Percentiles rank a stretch among this genome's conserved stretches.
phyloP scores from a whole-genome alignment of 805 yeast genomes.

The Spathaspora arborariae region DNA sequence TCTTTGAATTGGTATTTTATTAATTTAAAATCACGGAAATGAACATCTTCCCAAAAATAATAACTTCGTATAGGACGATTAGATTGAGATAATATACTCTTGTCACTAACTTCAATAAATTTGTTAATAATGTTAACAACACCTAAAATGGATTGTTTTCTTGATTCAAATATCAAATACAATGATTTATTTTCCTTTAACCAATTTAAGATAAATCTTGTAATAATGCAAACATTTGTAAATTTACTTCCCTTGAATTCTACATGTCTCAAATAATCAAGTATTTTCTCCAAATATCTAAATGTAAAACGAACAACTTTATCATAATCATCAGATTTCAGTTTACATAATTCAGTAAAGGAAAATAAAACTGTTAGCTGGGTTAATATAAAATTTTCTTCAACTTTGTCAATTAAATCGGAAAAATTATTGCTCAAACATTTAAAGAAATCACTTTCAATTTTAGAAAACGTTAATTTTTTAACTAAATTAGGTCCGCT shows the following conservation, averaged over 20 bases:
- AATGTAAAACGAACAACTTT: constrained; percentile 12
- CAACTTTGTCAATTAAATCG: constrained; percentile 9
- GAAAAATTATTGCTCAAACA: constrained; percentile 10
- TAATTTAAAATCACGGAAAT: constrained; percentile 55
- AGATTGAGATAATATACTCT: constrained; percentile 11
- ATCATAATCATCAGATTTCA: background rate
- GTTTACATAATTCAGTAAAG: constrained; percentile 12
- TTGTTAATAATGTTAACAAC: background rate
- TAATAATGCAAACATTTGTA: constrained; percentile 12
- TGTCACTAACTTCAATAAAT: background rate
- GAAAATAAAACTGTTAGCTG: constrained; percentile 24
- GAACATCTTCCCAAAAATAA: constrained; percentile 62
- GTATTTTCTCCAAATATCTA: constrained; percentile 19
- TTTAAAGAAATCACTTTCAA: constrained; percentile 22
- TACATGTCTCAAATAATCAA: constrained; percentile 8
- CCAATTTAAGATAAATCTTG: constrained; percentile 58
- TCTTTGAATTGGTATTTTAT: constrained; percentile 54
- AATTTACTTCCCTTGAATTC: background rate
- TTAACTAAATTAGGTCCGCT: constrained; percentile 17
- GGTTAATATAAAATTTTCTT: constrained; percentile 15
- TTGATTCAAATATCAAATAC: background rate
- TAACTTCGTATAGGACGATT: constrained; percentile 47
- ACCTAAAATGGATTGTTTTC: background rate
- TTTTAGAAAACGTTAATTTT: constrained; percentile 18
- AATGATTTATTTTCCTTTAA: constrained; percentile 41